Evolutionary conservation across 2,329 filamentous ascomycete species (phyloP).

Genomic region (Pseudodiploospora longispora): DNA sequence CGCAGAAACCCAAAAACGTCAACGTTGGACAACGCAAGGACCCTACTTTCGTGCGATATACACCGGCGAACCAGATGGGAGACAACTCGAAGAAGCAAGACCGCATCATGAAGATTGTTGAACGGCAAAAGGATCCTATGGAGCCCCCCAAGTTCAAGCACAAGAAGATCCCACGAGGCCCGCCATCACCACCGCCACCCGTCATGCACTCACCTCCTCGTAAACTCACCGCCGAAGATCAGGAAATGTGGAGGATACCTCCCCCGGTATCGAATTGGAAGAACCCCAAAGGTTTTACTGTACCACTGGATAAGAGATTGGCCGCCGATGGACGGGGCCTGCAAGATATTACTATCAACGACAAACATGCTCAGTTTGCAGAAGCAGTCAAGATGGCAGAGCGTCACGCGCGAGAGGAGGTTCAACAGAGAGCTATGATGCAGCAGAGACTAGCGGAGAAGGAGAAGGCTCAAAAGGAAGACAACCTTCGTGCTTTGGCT

Average conservation of each 20-base stretch:
- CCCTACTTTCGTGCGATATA: slow-evolving; percentile 91
- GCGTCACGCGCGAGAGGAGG: slow-evolving; percentile 88
- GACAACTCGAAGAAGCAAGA: slow-evolving; percentile 80
- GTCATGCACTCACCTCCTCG: slow-evolving; percentile 91
- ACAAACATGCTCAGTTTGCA: slow-evolving; percentile 95
- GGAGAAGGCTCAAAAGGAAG: slow-evolving; percentile 91
- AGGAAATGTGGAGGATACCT: slow-evolving; percentile 86
- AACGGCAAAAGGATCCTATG: slow-evolving; percentile 88
- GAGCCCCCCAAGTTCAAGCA: slow-evolving; percentile 98
- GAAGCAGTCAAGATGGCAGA: slow-evolving; percentile 94
- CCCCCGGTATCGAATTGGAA: slow-evolving; percentile 98
- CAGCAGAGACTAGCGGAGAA: slow-evolving; percentile 94
- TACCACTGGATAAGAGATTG: slow-evolving; percentile 88
- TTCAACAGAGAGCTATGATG: slow-evolving; percentile 86
- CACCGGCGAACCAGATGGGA: slow-evolving; percentile 94
- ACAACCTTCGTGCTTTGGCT: slow-evolving; percentile 77
- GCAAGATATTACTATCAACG: slow-evolving; percentile 93
- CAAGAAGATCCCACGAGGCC: slow-evolving; percentile 92
- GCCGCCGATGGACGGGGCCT: slow-evolving; percentile 87
- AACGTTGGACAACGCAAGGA: slow-evolving; percentile 73
- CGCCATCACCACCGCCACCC: slow-evolving; percentile 85
- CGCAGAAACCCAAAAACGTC: slow-evolving; percentile 94
- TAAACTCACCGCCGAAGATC: slow-evolving; percentile 92
- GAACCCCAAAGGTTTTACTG: slow-evolving; percentile 96
- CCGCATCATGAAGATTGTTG: slow-evolving; percentile 96